Percentiles rank a stretch among this genome's conserved stretches.
These are phyloP conservation scores for Microascus cirrosus DNA, from an alignment of 2,329 filamentous ascomycete genomes.

Conservation along the genomic window DNA sequence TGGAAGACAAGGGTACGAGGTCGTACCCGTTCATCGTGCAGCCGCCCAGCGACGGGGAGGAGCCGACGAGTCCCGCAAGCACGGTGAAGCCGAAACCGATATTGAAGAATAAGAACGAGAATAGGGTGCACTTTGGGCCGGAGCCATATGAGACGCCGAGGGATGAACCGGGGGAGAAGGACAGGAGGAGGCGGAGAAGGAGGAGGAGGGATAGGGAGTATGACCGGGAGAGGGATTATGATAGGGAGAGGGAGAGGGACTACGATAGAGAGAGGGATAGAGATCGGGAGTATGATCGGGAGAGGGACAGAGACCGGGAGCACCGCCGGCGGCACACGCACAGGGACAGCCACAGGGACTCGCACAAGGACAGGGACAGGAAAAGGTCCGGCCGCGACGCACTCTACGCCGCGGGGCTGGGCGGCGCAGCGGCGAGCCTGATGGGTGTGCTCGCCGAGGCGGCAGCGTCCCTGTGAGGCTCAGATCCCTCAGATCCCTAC, in stretches of 20 bases:
- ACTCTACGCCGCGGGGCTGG: conserved; percentile 46
- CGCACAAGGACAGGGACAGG: conserved; percentile 29
- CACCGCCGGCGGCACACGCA: no score
- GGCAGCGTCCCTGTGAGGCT: conserved; percentile 16
- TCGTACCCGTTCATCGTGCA: conserved; percentile 24
- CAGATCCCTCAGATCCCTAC: background rate
- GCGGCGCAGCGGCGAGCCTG: conserved; percentile 48
- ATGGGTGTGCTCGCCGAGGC: conserved; percentile 48
- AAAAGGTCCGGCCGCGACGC: conserved; percentile 40
- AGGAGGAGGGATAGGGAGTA: conserved; percentile 17
- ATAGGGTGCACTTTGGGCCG: conserved; percentile 42
- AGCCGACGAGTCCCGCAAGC: conserved; percentile 18
- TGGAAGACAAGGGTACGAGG: conserved; percentile 20
- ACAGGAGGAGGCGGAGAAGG: conserved; percentile 12
- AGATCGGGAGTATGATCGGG: conserved; percentile 21
- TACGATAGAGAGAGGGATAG: conserved; percentile 13
- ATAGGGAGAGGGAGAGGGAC: conserved; percentile 10
- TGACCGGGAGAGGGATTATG: conserved; percentile 9
- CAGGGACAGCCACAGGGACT: conserved; percentile 24
- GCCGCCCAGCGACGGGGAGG: conserved; percentile 19
- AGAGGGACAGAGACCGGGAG: conserved; percentile 26
- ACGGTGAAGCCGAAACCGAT: conserved; percentile 41
- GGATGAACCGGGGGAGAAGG: conserved; percentile 19
- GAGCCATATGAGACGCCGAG: conserved; percentile 31
- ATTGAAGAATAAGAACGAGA: conserved; percentile 49